Conservation (phyloP, 371 early-diverging fungal species). For the Mucor indicus region DNA sequence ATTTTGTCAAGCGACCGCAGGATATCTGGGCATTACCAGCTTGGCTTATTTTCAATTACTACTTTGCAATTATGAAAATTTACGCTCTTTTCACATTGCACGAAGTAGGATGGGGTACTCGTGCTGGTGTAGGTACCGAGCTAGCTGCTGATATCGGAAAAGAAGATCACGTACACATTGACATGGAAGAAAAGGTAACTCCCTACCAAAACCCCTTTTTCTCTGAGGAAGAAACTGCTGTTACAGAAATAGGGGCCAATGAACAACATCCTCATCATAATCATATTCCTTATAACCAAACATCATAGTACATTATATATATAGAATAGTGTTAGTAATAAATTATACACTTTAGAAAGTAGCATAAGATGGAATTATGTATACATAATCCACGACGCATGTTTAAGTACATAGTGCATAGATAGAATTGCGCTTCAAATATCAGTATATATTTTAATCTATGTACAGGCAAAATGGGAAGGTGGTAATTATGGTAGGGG, state of each 20-base stretch:
- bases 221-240: slow-evolving; percentile 9
- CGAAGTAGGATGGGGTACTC: slow-evolving; percentile 74
- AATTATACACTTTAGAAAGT: no score
- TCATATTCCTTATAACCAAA: not conserved
- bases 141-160: slow-evolving; percentile 41
- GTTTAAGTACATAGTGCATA: no score
- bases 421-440: no score
- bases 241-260: slow-evolving; percentile 6
- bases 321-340: no score
- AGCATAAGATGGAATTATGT: no score
- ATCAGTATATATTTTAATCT: no score
- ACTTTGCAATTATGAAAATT: slow-evolving; percentile 71
- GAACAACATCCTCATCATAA: slow-evolving; percentile 1
- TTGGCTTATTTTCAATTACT: slow-evolving; percentile 68
- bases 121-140: slow-evolving; percentile 50
- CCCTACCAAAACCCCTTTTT: slow-evolving; percentile 17
- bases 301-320: slow-evolving; percentile 6
- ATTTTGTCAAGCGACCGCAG: slow-evolving; percentile 63
- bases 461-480: no score
- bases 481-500: no score
- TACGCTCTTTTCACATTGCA: slow-evolving; percentile 72
- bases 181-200: not conserved
- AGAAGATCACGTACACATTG: slow-evolving; percentile 3
- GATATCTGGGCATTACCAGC: slow-evolving; percentile 66
- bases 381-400: no score